Evolutionary conservation across 2,329 filamentous ascomycete genomes (phyloP), one percentile per base, ranked within the genome.

Genomic region (Aspergillus flavus): DNA sequence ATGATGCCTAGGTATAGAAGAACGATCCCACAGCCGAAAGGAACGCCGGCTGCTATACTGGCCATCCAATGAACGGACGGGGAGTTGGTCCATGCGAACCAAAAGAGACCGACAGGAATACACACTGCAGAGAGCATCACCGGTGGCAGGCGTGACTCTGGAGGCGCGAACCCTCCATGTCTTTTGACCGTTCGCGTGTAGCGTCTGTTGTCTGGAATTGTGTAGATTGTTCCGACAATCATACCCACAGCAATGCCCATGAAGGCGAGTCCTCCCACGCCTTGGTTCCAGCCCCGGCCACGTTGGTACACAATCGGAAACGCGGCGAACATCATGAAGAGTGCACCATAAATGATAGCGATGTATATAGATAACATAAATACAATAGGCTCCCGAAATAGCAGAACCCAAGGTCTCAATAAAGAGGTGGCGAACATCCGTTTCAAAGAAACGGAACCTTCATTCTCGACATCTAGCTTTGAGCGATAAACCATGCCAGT

Each of bases 321-420:
- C 5, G 81, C 82, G 43, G 79, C 76, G 64, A 84, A 83, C 61
- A 82, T 70, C 68, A 84, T 80, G 64, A 82, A 84, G 23, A 83
- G 73, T 3, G 81, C 78, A 4, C 81, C 79, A 59, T 83, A 84
- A 3, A 79, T 75, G 57, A 84, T 76, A 1, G 82, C 77, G 64
- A 83, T 77, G 66, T 83, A 84, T 52, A 71, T 62, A 16, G 79
- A 79, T 5, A 82, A 77, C 0, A 78, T 70, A 1, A 82, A 64
- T 16, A 84, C 77, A 45, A 84, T 84, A 1, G 82, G 82, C 64
- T 84, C 81, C 4, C 73, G 74, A 46, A 81, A 72, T 4, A 84
- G 73, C 4, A 84, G 66, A 3, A 74, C 73, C 73, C 81, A 78
- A 0, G 83, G 83, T 1, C 83, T 74, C 0, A 71, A 68, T 1